These are phyloP conservation scores for Curvularia sp. DNA, from an alignment of 2,329 filamentous ascomycete species.

Conservation along the genomic window DNA sequence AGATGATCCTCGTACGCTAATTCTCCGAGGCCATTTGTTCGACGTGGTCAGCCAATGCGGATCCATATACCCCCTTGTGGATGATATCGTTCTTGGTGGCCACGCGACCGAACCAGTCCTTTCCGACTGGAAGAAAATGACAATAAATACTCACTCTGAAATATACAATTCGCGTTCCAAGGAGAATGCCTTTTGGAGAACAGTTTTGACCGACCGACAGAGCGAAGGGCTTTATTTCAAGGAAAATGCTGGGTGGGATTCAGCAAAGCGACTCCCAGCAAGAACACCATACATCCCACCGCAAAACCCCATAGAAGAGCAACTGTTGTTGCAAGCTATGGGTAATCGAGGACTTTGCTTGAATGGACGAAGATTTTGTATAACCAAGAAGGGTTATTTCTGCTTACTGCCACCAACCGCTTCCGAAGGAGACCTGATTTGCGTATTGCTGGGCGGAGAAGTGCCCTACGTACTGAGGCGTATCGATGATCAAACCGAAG, in stretches of 20 bases:
- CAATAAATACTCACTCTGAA: not conserved
- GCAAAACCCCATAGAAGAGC: not conserved
- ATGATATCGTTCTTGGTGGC: not conserved
- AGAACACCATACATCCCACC: not conserved
- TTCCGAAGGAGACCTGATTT: slow-evolving; percentile 1
- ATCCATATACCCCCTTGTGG: not conserved
- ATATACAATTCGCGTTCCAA: not conserved
- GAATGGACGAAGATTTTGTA: slow-evolving; percentile 1
- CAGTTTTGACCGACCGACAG: slow-evolving; percentile 3
- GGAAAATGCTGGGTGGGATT: slow-evolving; percentile 6
- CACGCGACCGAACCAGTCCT: not conserved
- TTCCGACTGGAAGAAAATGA: not conserved
- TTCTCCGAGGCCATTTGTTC: slow-evolving; percentile 2
- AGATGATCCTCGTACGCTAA: slow-evolving; percentile 3
- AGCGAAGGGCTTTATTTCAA: slow-evolving; percentile 1
- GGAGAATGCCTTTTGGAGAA: slow-evolving; percentile 5
- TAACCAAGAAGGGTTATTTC: slow-evolving; percentile 2
- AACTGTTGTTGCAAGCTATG: not conserved
- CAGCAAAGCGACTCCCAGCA: not conserved
- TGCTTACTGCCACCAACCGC: slow-evolving; percentile 2
- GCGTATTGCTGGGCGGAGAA: slow-evolving; percentile 6
- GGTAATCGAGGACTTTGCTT: not conserved
- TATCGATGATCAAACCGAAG: not conserved
- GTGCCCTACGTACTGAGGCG: slow-evolving; percentile 2
- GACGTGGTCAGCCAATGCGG: slow-evolving; percentile 5